Base-by-base conservation (phyloP, 768 basidiomycete genomes). In the Serendipita sp. region DNA sequence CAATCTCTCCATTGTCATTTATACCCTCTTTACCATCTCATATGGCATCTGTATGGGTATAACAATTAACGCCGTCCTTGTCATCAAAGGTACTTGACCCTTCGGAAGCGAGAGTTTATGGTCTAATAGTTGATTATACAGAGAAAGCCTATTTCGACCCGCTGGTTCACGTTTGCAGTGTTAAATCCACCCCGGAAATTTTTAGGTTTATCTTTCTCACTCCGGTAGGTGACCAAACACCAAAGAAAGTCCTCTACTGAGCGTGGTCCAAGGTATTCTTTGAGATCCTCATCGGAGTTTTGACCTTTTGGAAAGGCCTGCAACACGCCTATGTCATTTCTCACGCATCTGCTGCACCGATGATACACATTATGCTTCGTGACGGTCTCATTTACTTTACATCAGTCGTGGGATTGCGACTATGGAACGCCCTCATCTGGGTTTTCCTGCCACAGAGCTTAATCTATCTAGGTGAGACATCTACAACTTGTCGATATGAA, bases 401-500 rank as follows among this genome's bases (percentile, higher is more conserved):
- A 4, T 23, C 55, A 1, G 55, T 60, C 34, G 23, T 23, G 13
- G 55, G 55, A 34, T n/a, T 60, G 2, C 23, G 55, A 23, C 23
- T 60, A 60, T 60, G 55, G 55, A 60, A 60, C n/a, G 55, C 55
- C 10, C 33, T 60, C 23, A 60, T 60, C 10, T 60, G 55, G 55
- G 55, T 60, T 11, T 60, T 60, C 55, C 55, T 60, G 27, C 55
- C 55, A n/a, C 55, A 60, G n/a, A 31, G 27, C 16, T 10, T 60
- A 27, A 34, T 60, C 23, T 60, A 60, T 27, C 55, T 60, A 4
- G 55, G 55, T 60, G 34, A 16, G 34, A 8, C n/a, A 4, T 31
- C 27, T 1, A 2, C 23, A 23, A n/a, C 55, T 1, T 29, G 55
- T 34, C 10, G 33, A 10, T 10, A 6, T 8, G 48, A 8, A n/a